These are phyloP conservation scores for Lenwebbia sp. DNA, from an alignment of 345 rosid species.

Conservation along the genomic window DNA sequence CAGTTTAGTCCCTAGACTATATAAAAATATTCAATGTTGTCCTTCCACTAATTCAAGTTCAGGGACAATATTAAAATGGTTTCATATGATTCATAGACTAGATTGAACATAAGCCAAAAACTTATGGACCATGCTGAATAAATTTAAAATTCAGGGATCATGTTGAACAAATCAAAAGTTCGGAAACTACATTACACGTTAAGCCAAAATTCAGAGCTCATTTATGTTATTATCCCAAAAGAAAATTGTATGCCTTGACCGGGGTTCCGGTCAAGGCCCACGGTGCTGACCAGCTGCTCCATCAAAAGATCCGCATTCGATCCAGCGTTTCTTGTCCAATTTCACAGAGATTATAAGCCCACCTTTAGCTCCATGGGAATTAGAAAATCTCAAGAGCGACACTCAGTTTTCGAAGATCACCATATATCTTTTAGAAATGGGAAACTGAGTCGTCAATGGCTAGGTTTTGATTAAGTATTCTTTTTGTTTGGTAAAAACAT, in stretches of 20 bases:
- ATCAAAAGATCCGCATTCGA: neutral
- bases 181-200: no score
- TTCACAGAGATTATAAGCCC: neutral
- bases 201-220: no score
- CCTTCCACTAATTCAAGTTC: no score
- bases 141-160: no score
- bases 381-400: neutral
- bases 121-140: no score
- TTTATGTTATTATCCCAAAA: no score
- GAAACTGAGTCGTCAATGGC: neutral
- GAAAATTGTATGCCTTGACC: neutral
- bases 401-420: neutral
- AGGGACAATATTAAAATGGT: no score
- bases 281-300: neutral
- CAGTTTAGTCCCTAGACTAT: no score
- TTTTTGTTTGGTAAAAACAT: neutral
- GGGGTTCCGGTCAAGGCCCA: neutral
- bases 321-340: neutral
- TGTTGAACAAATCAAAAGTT: no score
- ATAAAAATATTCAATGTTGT: no score
- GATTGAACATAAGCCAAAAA: no score
- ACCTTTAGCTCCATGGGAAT: neutral
- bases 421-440: neutral
- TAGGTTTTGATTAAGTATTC: neutral
- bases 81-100: no score